Evolutionary conservation across 139 green algal genomes (phyloP), one percentile per base, ranked within the genome.

Genomic region (Haematococcus sp.): DNA sequence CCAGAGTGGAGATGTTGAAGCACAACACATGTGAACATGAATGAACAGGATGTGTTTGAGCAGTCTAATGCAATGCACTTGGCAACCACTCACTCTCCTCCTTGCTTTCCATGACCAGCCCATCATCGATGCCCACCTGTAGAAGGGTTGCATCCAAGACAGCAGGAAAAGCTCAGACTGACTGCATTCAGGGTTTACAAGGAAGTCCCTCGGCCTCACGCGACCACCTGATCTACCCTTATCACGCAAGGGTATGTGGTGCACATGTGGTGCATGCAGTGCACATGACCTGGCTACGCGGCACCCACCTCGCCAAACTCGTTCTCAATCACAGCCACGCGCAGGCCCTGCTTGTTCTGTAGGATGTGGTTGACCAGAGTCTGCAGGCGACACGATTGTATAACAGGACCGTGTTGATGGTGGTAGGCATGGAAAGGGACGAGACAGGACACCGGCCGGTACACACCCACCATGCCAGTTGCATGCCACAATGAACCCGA

Each of bases 281-380:
- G 54, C 54, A 28, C 28, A 23, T 55, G 15, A 13, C 46, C 13
- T 55, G 15, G 16, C 40, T 49, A 11, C 40, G 7, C 40, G 11
- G 7, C 7, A 7, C 40, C 11, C 19, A 58, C 58, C 81, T 90
- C 80, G 58, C 91, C 90, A 70, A 88, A 94, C 81, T 96, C 91
- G 68, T 95, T 95, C 81, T 95, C 91, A 32, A 94, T 92, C 2
- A 96, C 79, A 3, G 87, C 88, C 59, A 95, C 83, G 64, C 90
- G 92, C 78, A 88, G 87, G 54, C 86, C 86, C 51, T 93, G 88
- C 30, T 88, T 89, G 51, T 63, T 85, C 2, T 27, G 80, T 1
- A 86, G 68, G 35, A 99, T 93, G 80, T 97, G 85, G 60, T 96
- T 94, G 2, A 99, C 88, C 44, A 99, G 76, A 1, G 92, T 98